Evolutionary conservation across 73 alveolate species (phyloP).

Genomic region (Symbiodinium natans): DNA sequence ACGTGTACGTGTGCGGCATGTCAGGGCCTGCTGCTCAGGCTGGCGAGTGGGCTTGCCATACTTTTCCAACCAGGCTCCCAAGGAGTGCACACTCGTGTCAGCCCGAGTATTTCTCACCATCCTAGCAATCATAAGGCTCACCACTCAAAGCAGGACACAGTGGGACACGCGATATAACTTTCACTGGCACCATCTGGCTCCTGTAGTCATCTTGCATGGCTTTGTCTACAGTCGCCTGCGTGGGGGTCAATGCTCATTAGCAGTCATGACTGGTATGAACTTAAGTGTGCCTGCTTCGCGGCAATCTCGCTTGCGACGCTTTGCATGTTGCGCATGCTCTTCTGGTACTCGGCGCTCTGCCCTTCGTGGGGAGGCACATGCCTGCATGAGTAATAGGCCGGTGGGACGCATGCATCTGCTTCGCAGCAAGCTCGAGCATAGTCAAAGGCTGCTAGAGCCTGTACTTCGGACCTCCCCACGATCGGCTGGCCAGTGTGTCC

Average conservation of each 20-base stretch:
- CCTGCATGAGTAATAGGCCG: not conserved
- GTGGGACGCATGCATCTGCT: not conserved
- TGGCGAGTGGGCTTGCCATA: conserved; percentile 69
- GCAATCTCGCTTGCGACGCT: conserved; percentile 44
- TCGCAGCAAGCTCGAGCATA: no score
- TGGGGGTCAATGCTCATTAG: not conserved
- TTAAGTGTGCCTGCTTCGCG: conserved; percentile 28
- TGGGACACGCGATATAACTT: not conserved
- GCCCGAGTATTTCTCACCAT: conserved; percentile 63
- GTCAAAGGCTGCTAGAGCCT: not conserved
- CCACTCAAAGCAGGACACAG: not conserved
- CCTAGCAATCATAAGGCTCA: not conserved
- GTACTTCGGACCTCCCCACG: conserved; percentile 90
- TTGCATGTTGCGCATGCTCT: conserved; percentile 50
- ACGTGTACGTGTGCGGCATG: no score
- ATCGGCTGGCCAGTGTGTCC: conserved; percentile 49
- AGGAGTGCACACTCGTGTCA: conserved; percentile 51
- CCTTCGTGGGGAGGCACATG: conserved; percentile 56
- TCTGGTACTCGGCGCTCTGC: conserved; percentile 70
- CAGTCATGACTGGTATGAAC: not conserved
- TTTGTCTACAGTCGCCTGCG: conserved; percentile 69
- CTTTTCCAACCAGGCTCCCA: conserved; percentile 82
- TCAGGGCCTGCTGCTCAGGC: conserved; percentile 90
- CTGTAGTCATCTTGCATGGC: conserved; percentile 87
- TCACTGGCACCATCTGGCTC: not conserved